Conservation (phyloP, 2,329 filamentous ascomycete species). For the Monosporascus sp. region DNA sequence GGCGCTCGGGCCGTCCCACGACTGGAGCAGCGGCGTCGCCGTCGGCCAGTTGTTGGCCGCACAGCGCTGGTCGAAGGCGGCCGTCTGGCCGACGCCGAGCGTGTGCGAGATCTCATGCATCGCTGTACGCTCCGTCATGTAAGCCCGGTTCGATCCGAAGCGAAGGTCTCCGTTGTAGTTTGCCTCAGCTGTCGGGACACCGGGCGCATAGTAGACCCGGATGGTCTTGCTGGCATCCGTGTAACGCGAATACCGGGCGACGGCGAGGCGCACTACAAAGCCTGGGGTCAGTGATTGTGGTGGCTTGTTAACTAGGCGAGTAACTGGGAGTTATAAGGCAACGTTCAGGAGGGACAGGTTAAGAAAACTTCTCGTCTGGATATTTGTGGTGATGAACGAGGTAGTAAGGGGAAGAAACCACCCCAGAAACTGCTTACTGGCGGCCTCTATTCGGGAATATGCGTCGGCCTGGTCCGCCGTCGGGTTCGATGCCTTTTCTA, state of each 20-base stretch:
- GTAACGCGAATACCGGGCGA: conserved; percentile 32
- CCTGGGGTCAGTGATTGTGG: too few relatives aligned
- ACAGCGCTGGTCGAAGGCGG: conserved; percentile 33
- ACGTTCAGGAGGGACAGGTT: too few relatives aligned
- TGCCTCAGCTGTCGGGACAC: conserved; percentile 40
- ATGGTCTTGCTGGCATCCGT: conserved; percentile 32
- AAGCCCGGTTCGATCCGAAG: conserved; percentile 38
- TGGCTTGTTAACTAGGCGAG: too few relatives aligned
- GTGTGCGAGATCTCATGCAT: conserved; percentile 44
- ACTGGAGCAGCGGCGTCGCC: conserved; percentile 32
- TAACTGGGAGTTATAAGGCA: too few relatives aligned
- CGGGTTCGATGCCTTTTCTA: conserved; percentile 33
- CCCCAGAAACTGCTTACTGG: conserved; percentile 24
- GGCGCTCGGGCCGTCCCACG: conserved; percentile 32
- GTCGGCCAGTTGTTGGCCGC: conserved; percentile 35
- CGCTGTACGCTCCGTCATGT: conserved; percentile 44
- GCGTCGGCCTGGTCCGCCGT: conserved; percentile 37
- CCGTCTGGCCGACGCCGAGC: conserved; percentile 40
- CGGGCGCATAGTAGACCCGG: conserved; percentile 34
- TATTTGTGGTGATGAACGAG: too few relatives aligned
- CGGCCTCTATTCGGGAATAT: conserved; percentile 36
- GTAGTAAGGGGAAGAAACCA: too few relatives aligned
- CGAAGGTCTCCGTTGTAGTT: conserved; percentile 41
- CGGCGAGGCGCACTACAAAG: conserved; percentile 20
- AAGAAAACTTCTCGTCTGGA: too few relatives aligned